Base-by-base conservation (phyloP, 2,329 filamentous ascomycete genomes). In the Colletotrichum trifolii region DNA sequence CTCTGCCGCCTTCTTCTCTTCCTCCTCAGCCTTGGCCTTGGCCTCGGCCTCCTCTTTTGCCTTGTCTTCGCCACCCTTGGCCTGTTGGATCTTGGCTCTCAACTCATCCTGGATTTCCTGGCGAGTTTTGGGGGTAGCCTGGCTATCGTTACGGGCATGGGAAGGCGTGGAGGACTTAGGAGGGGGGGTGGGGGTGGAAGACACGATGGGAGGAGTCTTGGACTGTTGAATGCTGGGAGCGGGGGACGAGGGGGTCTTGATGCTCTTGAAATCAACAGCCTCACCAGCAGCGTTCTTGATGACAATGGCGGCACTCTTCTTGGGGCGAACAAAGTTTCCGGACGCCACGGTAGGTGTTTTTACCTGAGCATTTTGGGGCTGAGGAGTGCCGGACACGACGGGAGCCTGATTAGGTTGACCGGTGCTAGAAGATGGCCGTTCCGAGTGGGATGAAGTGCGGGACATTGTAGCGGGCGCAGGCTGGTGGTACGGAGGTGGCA, bases 261-360 rank as follows among this genome's bases (percentile, higher is more conserved):
- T 79, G 59, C 79, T 87, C 75, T 62, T 65, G 81, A 83, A 86
- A 71, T 93, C 89, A 11, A 97, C 82, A 36, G 89, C 87, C 74
- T 96, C 93, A 67, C 93, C 94, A 60, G 90, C 86, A 36, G 90
- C 86, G 73, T 93, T 92, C 83, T 93, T 96, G 82, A 97, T 97
- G 53, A 89, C 84, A 69, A 97, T 91, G 1, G 91, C 89, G 52
- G 89, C 89, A 77, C 87, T 93, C 83, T 91, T 92, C 75, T 83
- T 83, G 17, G 81, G 81, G 71, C 83, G 87, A 75, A 81, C 75
- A 64, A 86, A 85, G 64, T 76, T 78, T 43, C 77, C 79, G 3
- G 78, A 74, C 13, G 65, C 78, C 77, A 85, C 75, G 2, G 76
- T 72, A 2, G 78, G 77, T 50, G 75, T 68, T 55, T 82, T 86